Conservation (phyloP, 768 basidiomycete genomes). For the Calocybe indica region DNA sequence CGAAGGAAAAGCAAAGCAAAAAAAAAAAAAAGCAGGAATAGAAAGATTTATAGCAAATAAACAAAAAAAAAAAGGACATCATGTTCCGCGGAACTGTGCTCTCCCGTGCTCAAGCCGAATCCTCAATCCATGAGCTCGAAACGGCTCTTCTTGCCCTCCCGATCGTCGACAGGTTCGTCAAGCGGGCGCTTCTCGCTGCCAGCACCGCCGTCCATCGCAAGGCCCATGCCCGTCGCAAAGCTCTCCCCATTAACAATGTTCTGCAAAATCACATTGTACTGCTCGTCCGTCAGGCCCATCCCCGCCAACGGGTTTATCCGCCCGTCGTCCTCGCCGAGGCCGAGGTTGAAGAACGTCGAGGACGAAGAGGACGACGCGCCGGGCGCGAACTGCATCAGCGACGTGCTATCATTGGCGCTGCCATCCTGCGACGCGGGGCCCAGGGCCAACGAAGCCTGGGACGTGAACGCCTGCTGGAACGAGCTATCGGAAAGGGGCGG, state of each 20-base stretch:
- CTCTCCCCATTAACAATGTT: conserved; percentile 64
- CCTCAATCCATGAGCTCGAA: too few species aligned
- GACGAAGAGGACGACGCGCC: not conserved
- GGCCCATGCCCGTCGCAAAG: conserved; percentile 36
- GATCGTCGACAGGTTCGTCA: not conserved
- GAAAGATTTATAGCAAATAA: too few species aligned
- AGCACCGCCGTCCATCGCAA: conserved; percentile 18
- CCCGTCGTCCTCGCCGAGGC: conserved; percentile 39
- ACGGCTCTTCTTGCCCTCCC: too few species aligned
- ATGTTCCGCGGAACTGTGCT: too few species aligned
- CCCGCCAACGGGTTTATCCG: conserved; percentile 80
- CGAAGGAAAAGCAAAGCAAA: too few species aligned
- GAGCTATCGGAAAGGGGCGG: conserved; percentile 51
- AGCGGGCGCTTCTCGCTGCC: conserved; percentile 18
- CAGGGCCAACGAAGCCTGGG: conserved; percentile 23
- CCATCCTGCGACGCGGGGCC: conserved; percentile 4
- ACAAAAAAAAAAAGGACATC: too few species aligned
- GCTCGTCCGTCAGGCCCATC: conserved; percentile 86
- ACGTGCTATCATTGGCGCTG: conserved; percentile 13
- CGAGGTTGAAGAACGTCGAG: conserved; percentile 1
- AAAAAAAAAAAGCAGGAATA: too few species aligned
- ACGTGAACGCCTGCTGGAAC: conserved; percentile 51
- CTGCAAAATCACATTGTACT: conserved; percentile 75
- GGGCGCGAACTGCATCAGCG: conserved; percentile 13
- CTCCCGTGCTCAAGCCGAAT: too few species aligned